Conservation (phyloP, 2,329 filamentous ascomycete genomes). For the Onygenales sp. region DNA sequence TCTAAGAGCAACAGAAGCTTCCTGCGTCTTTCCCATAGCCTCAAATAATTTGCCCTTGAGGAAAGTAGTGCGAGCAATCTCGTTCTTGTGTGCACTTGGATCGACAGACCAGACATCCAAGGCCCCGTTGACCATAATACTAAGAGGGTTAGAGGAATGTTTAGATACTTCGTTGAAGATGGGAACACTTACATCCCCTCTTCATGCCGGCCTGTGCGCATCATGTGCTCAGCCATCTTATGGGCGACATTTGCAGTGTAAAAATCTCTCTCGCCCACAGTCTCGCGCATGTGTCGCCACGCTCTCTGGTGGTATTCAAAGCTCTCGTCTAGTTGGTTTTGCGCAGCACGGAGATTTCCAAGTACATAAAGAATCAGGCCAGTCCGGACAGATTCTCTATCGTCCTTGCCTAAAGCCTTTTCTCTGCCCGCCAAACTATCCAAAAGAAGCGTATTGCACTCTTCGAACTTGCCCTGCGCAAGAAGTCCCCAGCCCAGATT, state of each 20-base stretch:
- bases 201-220: conserved; percentile 5
- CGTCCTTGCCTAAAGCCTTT: conserved; percentile 14
- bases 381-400: conserved; percentile 11
- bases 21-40: conserved; percentile 9
- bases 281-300: conserved; percentile 14
- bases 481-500: conserved; percentile 7
- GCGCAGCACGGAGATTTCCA: conserved; percentile 8
- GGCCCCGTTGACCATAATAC: conserved; percentile 12
- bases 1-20: conserved; percentile 12
- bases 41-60: conserved; percentile 13
- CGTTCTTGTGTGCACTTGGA: conserved; percentile 11
- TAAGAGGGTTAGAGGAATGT: conserved; percentile 5
- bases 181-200: conserved; percentile 7
- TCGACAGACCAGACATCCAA: conserved; percentile 12
- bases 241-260: conserved; percentile 15
- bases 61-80: conserved; percentile 16
- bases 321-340: conserved; percentile 12
- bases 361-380: conserved; percentile 9
- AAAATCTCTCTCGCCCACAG: conserved; percentile 18
- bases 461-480: conserved; percentile 8
- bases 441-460: conserved; percentile 13
- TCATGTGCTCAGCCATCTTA: conserved; percentile 18
- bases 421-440: conserved; percentile 15
- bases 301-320: conserved; percentile 15
- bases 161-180: neutral